Percentiles rank a stretch among this genome's conserved stretches.
These are phyloP conservation scores for Pogostemon cablin DNA, from an alignment of 257 asterid species.

Conservation along the genomic window DNA sequence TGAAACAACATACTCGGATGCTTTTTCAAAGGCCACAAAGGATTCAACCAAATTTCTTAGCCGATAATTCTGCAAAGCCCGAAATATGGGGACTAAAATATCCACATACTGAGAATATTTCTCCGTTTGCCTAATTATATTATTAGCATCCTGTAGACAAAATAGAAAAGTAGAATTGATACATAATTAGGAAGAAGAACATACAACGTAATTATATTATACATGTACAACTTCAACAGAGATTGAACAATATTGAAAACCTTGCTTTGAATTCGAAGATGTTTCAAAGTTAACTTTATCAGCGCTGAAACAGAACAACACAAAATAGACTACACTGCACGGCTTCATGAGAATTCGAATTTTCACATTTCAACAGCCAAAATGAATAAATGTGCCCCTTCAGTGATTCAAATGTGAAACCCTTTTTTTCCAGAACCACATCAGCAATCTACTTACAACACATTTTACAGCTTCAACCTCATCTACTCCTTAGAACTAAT, in stretches of 20 bases:
- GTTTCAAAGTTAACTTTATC: slow-evolving; percentile 1
- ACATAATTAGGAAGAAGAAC: slow-evolving; percentile 1
- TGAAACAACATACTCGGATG: slow-evolving; percentile 76
- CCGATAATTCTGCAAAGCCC: slow-evolving; percentile 83
- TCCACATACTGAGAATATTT: slow-evolving; percentile 73
- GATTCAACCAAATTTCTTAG: slow-evolving; percentile 68
- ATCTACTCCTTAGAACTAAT: slow-evolving; percentile 1
- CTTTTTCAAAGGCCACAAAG: slow-evolving; percentile 81
- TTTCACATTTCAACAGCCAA: slow-evolving; percentile 21
- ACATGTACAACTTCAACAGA: slow-evolving; percentile 14
- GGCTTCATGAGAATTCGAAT: background rate
- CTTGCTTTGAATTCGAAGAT: slow-evolving; percentile 16
- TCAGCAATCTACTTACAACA: slow-evolving; percentile 14
- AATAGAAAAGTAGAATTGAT: slow-evolving; percentile 25
- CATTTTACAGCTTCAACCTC: background rate
- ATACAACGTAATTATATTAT: background rate
- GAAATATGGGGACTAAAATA: slow-evolving; percentile 72
- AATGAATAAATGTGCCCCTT: background rate
- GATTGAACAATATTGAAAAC: slow-evolving; percentile 4
- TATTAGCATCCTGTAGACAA: slow-evolving; percentile 73
- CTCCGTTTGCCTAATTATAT: slow-evolving; percentile 78
- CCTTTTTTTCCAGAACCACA: slow-evolving; percentile 4
- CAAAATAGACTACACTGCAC: slow-evolving; percentile 1
- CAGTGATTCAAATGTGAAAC: background rate
- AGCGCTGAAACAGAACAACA: slow-evolving; percentile 10